Percentiles rank a stretch among this genome's conserved stretches.
Conservation (phyloP, 805 yeast genomes). For the Starmerella geochares region DNA sequence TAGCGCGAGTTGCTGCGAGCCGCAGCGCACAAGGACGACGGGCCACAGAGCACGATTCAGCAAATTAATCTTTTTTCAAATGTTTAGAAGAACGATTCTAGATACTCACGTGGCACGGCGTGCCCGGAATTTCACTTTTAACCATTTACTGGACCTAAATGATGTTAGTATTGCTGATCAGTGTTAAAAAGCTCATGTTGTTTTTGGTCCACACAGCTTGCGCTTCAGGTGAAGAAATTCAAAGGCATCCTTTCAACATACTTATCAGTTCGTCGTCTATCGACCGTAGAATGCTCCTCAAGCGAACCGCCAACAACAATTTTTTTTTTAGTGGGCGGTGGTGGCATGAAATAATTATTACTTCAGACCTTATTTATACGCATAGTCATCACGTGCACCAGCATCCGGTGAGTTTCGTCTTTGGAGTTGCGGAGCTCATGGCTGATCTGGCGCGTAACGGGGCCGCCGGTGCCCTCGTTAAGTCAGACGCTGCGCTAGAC, state of each 20-base stretch:
- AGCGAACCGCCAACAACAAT: background rate
- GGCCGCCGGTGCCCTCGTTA: background rate
- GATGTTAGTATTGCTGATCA: slow-evolving; percentile 31
- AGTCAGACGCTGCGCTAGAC: slow-evolving; percentile 28
- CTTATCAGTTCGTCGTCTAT: too few relatives aligned
- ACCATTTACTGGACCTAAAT: too few relatives aligned
- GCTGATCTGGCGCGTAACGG: background rate
- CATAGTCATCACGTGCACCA: background rate
- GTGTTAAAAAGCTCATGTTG: slow-evolving; percentile 39
- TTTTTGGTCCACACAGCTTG: slow-evolving; percentile 27
- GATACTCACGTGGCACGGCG: too few relatives aligned
- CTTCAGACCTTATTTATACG: slow-evolving; percentile 3
- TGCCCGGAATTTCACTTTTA: too few relatives aligned
- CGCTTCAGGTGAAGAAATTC: slow-evolving; percentile 38
- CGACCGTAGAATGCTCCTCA: too few relatives aligned
- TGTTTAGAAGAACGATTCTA: too few relatives aligned
- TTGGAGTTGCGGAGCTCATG: background rate
- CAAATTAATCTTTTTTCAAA: too few relatives aligned
- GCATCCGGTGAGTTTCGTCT: background rate
- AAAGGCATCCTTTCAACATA: slow-evolving; percentile 32
- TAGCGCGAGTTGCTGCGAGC: background rate
- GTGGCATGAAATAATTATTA: background rate
- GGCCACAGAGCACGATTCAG: too few relatives aligned
- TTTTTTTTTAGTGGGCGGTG: background rate
- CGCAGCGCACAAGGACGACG: too few relatives aligned